Evolutionary conservation across 805 yeast species (phyloP).

Genomic region (Metschnikowia orientalis): DNA sequence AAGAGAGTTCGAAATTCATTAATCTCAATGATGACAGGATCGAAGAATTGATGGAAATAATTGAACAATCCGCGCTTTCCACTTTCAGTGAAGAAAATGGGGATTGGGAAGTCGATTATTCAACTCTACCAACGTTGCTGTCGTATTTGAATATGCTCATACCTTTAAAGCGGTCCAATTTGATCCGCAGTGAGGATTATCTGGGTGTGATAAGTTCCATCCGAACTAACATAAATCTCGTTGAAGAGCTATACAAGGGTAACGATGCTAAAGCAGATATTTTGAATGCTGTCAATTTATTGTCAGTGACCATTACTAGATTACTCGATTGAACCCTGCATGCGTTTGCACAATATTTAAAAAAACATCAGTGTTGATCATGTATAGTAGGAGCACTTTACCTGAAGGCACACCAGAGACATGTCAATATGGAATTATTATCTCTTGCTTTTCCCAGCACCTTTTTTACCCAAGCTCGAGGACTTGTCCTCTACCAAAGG

Average conservation of each 20-base stretch:
- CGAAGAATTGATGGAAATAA: slow-evolving; percentile 40
- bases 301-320: slow-evolving; percentile 34
- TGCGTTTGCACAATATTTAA: not conserved
- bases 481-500: slow-evolving; percentile 62
- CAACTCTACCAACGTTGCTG: slow-evolving; percentile 41
- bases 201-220: slow-evolving; percentile 16
- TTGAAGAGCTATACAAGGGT: slow-evolving; percentile 21
- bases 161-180: slow-evolving; percentile 24
- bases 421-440: too few relatives aligned
- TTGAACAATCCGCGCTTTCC: slow-evolving; percentile 34
- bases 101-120: slow-evolving; percentile 19
- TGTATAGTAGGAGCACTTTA: not conserved
- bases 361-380: not conserved
- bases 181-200: slow-evolving; percentile 14
- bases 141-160: slow-evolving; percentile 55
- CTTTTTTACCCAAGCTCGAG: slow-evolving; percentile 21
- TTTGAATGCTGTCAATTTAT: slow-evolving; percentile 31
- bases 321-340: slow-evolving; percentile 13
- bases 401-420: too few relatives aligned
- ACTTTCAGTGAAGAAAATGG: slow-evolving; percentile 26
- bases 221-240: slow-evolving; percentile 12
- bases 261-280: slow-evolving; percentile 17
- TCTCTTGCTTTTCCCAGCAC: slow-evolving; percentile 25
- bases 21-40: slow-evolving; percentile 39
- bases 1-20: slow-evolving; percentile 36